Evolutionary conservation across 768 basidiomycete species (phyloP).

Genomic region (Trametes cingulata): DNA sequence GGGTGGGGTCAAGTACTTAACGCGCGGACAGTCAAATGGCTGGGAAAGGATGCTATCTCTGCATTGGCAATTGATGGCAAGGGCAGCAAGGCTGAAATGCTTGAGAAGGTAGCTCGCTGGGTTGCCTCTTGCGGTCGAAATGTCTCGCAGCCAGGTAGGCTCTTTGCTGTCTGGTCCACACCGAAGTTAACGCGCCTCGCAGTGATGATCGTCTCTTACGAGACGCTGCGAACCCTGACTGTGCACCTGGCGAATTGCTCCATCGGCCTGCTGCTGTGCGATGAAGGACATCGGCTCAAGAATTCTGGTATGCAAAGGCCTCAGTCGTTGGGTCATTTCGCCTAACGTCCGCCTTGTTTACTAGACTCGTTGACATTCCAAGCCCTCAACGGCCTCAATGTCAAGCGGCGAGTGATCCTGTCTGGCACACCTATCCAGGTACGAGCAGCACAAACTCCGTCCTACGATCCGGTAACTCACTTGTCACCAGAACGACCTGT

Average conservation of each 20-base stretch:
- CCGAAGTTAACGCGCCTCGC: not conserved
- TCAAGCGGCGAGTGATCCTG: conserved; percentile 88
- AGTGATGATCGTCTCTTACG: conserved; percentile 99
- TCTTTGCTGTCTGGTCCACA: not conserved
- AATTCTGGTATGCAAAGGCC: conserved; percentile 68
- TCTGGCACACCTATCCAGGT: conserved; percentile 94
- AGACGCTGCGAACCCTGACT: conserved; percentile 83
- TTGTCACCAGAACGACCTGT: conserved; percentile 76
- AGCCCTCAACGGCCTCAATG: conserved; percentile 78
- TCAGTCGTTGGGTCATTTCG: not conserved
- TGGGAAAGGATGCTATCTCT: conserved; percentile 82
- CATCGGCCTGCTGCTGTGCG: conserved; percentile 92
- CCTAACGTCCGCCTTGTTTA: not conserved
- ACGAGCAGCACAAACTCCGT: conserved; percentile 2
- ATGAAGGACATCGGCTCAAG: conserved; percentile 96
- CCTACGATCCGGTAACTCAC: not conserved
- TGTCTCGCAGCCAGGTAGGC: conserved; percentile 85
- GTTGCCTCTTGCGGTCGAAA: conserved; percentile 85
- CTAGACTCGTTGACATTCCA: conserved; percentile 89
- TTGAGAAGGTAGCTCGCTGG: conserved; percentile 85
- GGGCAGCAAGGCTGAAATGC: conserved; percentile 78
- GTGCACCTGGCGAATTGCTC: conserved; percentile 74
- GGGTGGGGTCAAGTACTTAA: not conserved
- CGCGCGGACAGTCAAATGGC: conserved; percentile 81
- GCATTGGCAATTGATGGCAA: conserved; percentile 91